A percentile compares a stretch with the other conserved stretches of the same genome.
Evolutionary conservation across 2,329 filamentous ascomycete genomes (phyloP).

Genomic region (Didymella sp.): DNA sequence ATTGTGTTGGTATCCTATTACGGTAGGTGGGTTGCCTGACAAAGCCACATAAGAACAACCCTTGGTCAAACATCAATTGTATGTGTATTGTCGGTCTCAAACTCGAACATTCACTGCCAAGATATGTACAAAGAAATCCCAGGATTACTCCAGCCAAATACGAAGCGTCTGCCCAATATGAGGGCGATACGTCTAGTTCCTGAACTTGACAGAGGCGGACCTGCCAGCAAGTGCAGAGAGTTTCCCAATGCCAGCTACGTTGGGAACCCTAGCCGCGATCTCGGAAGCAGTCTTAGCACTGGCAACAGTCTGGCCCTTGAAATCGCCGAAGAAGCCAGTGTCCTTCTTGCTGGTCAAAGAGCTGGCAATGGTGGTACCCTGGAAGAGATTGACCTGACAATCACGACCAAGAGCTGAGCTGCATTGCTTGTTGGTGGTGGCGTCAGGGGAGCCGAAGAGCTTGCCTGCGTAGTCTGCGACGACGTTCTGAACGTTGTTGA

Average conservation of each 20-base stretch:
- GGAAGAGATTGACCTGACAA: conserved; percentile 19
- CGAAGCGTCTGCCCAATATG: neutral
- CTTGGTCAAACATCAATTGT: neutral
- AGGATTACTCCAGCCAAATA: neutral
- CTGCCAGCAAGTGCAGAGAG: conserved; percentile 16
- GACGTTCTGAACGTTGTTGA: conserved; percentile 20
- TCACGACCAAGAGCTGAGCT: conserved; percentile 17
- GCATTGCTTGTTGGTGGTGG: conserved; percentile 19
- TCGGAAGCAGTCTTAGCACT: conserved; percentile 9
- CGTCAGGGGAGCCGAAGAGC: conserved; percentile 20
- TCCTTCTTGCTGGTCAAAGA: conserved; percentile 16
- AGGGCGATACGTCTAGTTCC: neutral
- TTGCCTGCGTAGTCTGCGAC: conserved; percentile 17
- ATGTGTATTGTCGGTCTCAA: neutral
- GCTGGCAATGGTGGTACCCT: conserved; percentile 15
- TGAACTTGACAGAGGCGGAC: conserved; percentile 13
- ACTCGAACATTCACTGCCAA: neutral
- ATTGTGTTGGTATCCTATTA: neutral
- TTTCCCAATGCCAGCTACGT: conserved; percentile 13
- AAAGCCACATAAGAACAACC: neutral
- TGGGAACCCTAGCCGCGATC: conserved; percentile 10
- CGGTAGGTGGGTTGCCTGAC: neutral
- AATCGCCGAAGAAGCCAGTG: conserved; percentile 14
- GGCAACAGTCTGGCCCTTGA: conserved; percentile 12
- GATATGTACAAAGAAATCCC: neutral